Percentiles rank a stretch among this genome's conserved stretches.
These are phyloP conservation scores for Flaveria linearis DNA, from an alignment of 129 eudicot genomes.

Conservation along the genomic window DNA sequence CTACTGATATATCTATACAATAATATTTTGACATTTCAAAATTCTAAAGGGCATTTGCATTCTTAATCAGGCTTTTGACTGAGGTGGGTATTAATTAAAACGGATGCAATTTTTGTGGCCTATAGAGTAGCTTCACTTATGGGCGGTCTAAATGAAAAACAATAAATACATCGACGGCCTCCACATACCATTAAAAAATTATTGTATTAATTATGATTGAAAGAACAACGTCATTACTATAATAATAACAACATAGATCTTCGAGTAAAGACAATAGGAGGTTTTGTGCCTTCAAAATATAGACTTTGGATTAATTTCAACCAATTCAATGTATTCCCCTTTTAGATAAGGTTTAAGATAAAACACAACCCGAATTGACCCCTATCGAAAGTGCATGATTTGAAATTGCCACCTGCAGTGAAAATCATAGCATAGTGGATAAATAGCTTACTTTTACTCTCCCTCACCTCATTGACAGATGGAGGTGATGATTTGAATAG, in stretches of 20 bases:
- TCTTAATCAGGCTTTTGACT: not conserved
- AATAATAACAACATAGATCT: not conserved
- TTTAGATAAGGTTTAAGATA: not conserved
- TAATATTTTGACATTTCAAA: not conserved
- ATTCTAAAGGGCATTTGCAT: not conserved
- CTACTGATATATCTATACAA: not conserved
- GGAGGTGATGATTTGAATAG: slow-evolving; percentile 71
- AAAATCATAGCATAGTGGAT: slow-evolving; percentile 23
- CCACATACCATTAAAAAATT: not conserved
- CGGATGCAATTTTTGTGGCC: not conserved
- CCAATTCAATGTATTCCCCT: not conserved
- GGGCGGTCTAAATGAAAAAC: not conserved
- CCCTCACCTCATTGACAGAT: slow-evolving; percentile 43
- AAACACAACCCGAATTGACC: not conserved
- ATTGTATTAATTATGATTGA: not conserved
- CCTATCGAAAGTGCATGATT: not conserved
- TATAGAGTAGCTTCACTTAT: not conserved
- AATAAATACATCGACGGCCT: not conserved
- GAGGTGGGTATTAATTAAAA: not conserved
- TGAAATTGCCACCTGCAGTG: not conserved
- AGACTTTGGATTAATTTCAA: not conserved
- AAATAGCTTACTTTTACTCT: slow-evolving; percentile 41
- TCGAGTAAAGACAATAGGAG: not conserved
- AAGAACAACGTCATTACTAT: not conserved
- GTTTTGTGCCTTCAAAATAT: slow-evolving; percentile 5